phyloP scores from a whole-genome alignment of 2,329 filamentous ascomycete species.

The Pseudogymnoascus sp. region DNA sequence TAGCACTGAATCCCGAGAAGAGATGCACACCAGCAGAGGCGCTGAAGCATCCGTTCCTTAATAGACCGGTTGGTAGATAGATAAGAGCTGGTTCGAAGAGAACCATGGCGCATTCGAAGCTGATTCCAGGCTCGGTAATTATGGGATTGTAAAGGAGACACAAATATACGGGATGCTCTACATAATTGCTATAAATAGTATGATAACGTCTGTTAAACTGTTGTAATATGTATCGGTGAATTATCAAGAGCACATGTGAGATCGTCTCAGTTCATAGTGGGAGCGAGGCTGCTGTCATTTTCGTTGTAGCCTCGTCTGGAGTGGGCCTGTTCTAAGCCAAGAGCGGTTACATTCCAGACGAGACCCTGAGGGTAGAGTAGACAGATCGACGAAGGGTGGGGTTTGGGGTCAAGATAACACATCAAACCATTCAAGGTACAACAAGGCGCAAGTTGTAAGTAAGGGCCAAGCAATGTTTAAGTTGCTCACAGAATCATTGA shows the following conservation, averaged over 20 bases:
- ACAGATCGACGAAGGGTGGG: neutral
- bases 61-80: slow-evolving; percentile 14
- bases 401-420: neutral
- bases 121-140: neutral
- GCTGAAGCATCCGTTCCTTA: slow-evolving; percentile 79
- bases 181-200: neutral
- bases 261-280: neutral
- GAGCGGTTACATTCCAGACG: neutral
- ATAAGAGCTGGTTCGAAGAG: neutral
- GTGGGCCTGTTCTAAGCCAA: slow-evolving; percentile 3
- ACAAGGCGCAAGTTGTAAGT: neutral
- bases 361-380: neutral
- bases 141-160: neutral
- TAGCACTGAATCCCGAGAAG: slow-evolving; percentile 87
- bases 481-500: neutral
- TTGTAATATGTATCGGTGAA: neutral
- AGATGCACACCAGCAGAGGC: slow-evolving; percentile 80
- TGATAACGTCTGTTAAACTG: neutral
- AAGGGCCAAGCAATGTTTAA: neutral
- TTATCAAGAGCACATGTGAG: neutral
- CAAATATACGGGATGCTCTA: neutral
- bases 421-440: neutral
- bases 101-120: neutral
- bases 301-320: neutral
- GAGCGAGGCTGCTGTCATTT: neutral